phyloP scores from a whole-genome alignment of 1,284 basidiomycete genomes.

The Wallemia ichthyophaga region DNA sequence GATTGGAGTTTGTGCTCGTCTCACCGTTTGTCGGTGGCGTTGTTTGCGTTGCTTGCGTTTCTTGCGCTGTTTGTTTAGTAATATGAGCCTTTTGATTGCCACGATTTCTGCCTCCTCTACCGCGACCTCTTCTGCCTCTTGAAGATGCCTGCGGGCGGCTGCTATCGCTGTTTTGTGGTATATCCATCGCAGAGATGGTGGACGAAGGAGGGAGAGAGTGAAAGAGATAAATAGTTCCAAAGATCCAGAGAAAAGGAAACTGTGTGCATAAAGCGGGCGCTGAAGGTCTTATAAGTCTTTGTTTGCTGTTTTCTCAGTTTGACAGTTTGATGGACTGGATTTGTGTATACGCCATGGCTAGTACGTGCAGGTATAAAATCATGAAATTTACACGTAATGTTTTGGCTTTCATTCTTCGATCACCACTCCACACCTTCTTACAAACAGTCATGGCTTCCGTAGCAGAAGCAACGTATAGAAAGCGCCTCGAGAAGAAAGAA shows the following conservation, averaged over 20 bases:
- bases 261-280: too few relatives aligned
- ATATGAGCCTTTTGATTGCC: background rate
- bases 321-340: too few relatives aligned
- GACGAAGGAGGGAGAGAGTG: background rate
- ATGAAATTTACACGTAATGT: too few relatives aligned
- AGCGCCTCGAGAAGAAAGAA: background rate
- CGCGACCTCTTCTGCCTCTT: background rate
- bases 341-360: too few relatives aligned
- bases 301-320: too few relatives aligned
- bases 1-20: background rate
- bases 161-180: background rate
- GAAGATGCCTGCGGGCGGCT: background rate
- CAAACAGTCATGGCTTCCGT: background rate
- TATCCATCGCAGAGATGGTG: background rate
- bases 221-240: background rate
- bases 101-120: background rate
- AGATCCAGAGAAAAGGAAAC: too few relatives aligned
- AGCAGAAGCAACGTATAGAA: background rate
- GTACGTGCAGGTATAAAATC: too few relatives aligned
- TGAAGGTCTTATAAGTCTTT: too few relatives aligned
- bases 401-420: too few relatives aligned
- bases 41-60: background rate
- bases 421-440: too few relatives aligned
- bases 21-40: background rate
- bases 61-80: background rate